Base-by-base conservation (phyloP, 2,329 filamentous ascomycete species). In the Penicillium sp. region DNA sequence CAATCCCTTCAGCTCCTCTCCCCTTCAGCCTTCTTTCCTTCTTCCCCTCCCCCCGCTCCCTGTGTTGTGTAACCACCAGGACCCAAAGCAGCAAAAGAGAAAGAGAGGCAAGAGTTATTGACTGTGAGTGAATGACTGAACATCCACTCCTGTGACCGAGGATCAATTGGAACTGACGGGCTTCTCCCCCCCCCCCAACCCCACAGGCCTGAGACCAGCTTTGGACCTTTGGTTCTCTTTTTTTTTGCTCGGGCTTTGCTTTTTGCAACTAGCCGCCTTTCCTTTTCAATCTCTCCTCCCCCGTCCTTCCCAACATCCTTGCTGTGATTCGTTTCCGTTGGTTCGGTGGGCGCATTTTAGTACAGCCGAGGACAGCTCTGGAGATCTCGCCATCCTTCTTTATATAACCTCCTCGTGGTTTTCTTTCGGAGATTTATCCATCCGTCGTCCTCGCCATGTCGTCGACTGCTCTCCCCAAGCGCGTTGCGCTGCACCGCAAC, bases 401-500 rank as follows among this genome's bases (percentile, higher is more conserved):
- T 22, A 55, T 49, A 49, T 28, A 34, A 34, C 22, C 17, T 41
- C 31, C 10, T 39, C 8, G 20, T 41, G 31, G 37, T 37, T 17
- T 37, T 22, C 25, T 31, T 34, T n/a, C 14, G 17, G 51, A 22
- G n/a, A 7, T 43, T 53, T 22, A 14, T 17, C 38, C 14, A 10
- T 48, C 8, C 20, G n/a, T 38, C 14, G 31, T 41, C 45, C 12
- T 53, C 62, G 63, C 17, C 50, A 81, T 81, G 82, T 81, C 84
- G 63, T 82, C 82, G 63, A 85, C 84, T 52, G 78, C 79, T 35
- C 47, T 81, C 48, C 77, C 78, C 58, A 74, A 76, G 69, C 76
- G 74, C 68, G 68, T 74, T 67, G 82, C 82, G 67, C 79, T 84
- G 54, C 77, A 83, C 60, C 83, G 84, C 67, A 80, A 81, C 69